A percentile compares a stretch with the other conserved stretches of the same genome.
phyloP scores from a whole-genome alignment of 495 filamentous ascomycete genomes.

The Gamarada debralockiae region DNA sequence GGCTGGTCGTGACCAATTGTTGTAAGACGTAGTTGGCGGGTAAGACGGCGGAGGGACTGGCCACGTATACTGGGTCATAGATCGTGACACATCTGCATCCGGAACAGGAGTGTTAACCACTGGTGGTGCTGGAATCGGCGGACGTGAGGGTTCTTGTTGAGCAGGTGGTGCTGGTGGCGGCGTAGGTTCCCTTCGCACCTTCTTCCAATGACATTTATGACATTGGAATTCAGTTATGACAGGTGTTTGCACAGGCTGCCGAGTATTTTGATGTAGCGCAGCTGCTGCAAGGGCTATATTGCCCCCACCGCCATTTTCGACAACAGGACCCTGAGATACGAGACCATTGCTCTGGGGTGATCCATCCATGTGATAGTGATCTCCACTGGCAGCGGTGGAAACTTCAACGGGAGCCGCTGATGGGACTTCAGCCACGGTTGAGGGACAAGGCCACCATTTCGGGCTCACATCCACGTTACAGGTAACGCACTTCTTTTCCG shows the following conservation, averaged over 20 bases:
- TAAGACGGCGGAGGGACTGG: slow-evolving; percentile 27
- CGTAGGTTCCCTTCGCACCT: slow-evolving; percentile 32
- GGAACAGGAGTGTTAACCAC: slow-evolving; percentile 15
- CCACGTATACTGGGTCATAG: slow-evolving; percentile 25
- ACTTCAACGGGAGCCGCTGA: background rate
- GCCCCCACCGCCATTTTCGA: slow-evolving; percentile 35
- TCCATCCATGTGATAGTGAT: slow-evolving; percentile 35
- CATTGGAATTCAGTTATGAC: slow-evolving; percentile 38
- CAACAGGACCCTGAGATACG: slow-evolving; percentile 26
- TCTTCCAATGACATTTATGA: slow-evolving; percentile 48
- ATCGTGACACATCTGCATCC: slow-evolving; percentile 22
- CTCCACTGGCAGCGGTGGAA: slow-evolving; percentile 4
- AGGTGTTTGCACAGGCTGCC: background rate
- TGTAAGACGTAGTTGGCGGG: slow-evolving; percentile 24
- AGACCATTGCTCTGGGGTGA: slow-evolving; percentile 39
- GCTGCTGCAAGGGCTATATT: slow-evolving; percentile 45
- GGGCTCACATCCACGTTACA: slow-evolving; percentile 58
- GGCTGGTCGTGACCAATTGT: slow-evolving; percentile 34
- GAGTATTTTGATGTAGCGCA: slow-evolving; percentile 20
- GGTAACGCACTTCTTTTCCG: slow-evolving; percentile 37
- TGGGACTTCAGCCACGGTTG: background rate
- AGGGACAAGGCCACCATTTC: slow-evolving; percentile 49
- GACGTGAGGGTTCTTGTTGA: slow-evolving; percentile 20
- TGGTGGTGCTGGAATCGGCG: slow-evolving; percentile 10
- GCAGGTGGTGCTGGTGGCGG: slow-evolving; percentile 33